Percentiles rank a stretch among this genome's conserved stretches.
Conservation (phyloP, 225 moss, liverwort and hornwort species). For the Ulota crispa region DNA sequence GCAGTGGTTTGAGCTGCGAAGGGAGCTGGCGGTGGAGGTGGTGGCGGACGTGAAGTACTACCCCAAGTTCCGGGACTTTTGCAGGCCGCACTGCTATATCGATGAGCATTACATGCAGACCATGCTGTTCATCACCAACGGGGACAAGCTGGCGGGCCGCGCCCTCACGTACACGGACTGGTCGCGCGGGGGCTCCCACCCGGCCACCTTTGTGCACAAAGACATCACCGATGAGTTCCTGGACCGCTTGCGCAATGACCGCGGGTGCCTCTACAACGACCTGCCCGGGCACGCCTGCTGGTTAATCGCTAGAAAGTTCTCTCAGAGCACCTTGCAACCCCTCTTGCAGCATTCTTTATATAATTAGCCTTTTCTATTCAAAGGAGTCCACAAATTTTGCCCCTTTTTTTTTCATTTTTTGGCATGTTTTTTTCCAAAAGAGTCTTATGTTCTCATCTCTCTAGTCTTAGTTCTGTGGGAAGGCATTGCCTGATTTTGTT, state of each 20-base stretch:
- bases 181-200: conserved; percentile 60
- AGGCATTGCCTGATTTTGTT: background rate
- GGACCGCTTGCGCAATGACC: conserved; percentile 47
- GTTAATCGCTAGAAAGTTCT: conserved; percentile 59
- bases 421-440: too few relatives aligned
- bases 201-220: conserved; percentile 38
- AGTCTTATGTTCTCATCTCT: background rate
- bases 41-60: conserved; percentile 64
- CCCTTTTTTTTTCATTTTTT: background rate
- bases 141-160: conserved; percentile 37
- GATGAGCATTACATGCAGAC: conserved; percentile 68
- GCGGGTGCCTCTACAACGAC: conserved; percentile 42
- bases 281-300: conserved; percentile 54
- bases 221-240: conserved; percentile 56
- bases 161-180: conserved; percentile 58
- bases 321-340: conserved; percentile 33
- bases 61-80: conserved; percentile 57
- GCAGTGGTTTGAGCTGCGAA: conserved; percentile 65
- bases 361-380: background rate
- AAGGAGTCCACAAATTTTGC: background rate
- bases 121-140: conserved; percentile 51
- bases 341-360: conserved; percentile 51
- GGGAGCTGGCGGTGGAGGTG: conserved; percentile 50
- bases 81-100: conserved; percentile 57
- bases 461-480: background rate